These are phyloP conservation scores for Collybia nuda DNA, from an alignment of 768 basidiomycete species.

Conservation along the genomic window DNA sequence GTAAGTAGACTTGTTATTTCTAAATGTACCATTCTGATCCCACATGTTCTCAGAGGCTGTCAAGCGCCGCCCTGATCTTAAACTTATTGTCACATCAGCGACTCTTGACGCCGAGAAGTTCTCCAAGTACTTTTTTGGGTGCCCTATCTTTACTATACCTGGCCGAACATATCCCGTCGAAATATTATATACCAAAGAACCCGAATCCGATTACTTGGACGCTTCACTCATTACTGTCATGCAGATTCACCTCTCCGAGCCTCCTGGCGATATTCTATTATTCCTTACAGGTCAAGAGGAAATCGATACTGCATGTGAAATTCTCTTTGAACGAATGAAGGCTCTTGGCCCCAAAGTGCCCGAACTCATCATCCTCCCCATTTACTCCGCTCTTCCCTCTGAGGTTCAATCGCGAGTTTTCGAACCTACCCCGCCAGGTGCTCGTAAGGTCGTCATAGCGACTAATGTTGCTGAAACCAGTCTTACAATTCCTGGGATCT, in stretches of 20 bases:
- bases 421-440: constrained; percentile 95
- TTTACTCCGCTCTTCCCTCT: constrained; percentile 97
- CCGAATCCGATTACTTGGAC: constrained; percentile 95
- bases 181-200: constrained; percentile 97
- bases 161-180: constrained; percentile 99
- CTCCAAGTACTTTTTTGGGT: constrained; percentile 98
- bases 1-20: constrained; percentile 36
- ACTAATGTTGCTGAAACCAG: constrained; percentile 99
- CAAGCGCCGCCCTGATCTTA: constrained; percentile 92
- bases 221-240: constrained; percentile 98
- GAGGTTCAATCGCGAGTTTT: constrained; percentile 98
- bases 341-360: constrained; percentile 98
- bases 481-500: constrained; percentile 97
- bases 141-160: constrained; percentile 99
- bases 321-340: constrained; percentile 98
- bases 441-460: constrained; percentile 99
- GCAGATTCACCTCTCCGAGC: constrained; percentile 99
- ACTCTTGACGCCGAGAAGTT: constrained; percentile 99
- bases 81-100: constrained; percentile 97
- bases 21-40: constrained; percentile 11
- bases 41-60: constrained; percentile 70
- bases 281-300: constrained; percentile 99
- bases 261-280: constrained; percentile 92
- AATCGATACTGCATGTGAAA: constrained; percentile 97
- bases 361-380: constrained; percentile 93